Evolutionary conservation across 75 land plant genomes (phyloP), one percentile per base, ranked within the genome.

Genomic region (Ceratopteris richardii): DNA sequence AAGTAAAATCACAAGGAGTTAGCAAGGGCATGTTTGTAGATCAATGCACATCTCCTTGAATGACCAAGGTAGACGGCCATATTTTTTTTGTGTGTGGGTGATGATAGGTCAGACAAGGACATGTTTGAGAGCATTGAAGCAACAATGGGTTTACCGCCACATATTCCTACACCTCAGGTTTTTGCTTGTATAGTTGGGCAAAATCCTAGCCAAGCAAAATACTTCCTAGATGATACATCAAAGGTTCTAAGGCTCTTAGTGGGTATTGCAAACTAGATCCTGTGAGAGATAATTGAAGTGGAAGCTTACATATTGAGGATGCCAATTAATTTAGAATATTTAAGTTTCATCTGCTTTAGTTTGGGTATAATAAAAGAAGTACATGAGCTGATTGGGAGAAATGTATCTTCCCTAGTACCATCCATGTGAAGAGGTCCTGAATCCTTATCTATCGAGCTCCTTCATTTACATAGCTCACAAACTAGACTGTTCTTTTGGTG

Each of bases 1-100:
- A 81, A 70, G 84, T 81, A 10, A 81, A 81, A 44, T 78, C 82
- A 27, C 84, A 79, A 77, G 80, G 80, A 14, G 80, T 78, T 18
- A 78, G 72, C 62, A 78, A 78, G 58, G 80, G 80, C 43, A 29
- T 67, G 43, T 66, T 78, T 29, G 80, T 69, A 6, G 80, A 78
- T 21, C 62, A 72, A 31, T 60, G 73, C 30, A 43, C 73, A 29
- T 48, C 26, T 55, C 70, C 26, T 63, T 78, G 80, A 61, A 31
- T n/a, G 56, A 54, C 43, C 58, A 46, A 27, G 63, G 72, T 11
- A 42, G 64, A 17, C 67, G 46, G 41, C 60, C 70, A 19, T 77
- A 78, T 40, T 78, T 78, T 53, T 78, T 18, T 40, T 78, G 46
- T 78, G 80, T 55, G 66, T 78, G 27, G 80, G 80, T 19, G 77